phyloP scores from a whole-genome alignment of 352 stramenopile genomes.

The Thalassiosira gravida region DNA sequence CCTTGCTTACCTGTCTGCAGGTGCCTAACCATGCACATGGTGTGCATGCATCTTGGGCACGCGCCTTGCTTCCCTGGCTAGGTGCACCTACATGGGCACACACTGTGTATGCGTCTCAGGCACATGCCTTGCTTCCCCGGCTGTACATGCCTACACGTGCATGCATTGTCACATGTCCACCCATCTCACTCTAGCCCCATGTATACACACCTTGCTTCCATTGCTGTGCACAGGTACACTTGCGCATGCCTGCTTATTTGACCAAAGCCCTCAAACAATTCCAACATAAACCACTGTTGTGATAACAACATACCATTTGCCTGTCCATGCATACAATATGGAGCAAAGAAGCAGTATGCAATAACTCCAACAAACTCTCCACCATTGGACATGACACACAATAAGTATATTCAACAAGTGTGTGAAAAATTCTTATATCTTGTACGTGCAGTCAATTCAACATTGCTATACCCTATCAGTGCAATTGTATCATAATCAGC shows the following conservation, averaged over 20 bases:
- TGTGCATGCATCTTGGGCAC: too few relatives aligned
- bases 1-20: too few relatives aligned
- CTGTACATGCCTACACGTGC: too few relatives aligned
- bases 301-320: constrained; percentile 11
- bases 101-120: too few relatives aligned
- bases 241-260: constrained; percentile 13
- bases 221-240: constrained; percentile 3
- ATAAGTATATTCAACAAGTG: constrained; percentile 1
- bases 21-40: too few relatives aligned
- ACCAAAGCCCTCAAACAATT: constrained; percentile 27
- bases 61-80: too few relatives aligned
- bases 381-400: background rate
- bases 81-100: too few relatives aligned
- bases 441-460: constrained; percentile 1
- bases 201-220: too few relatives aligned
- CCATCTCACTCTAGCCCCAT: too few relatives aligned
- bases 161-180: too few relatives aligned
- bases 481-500: constrained; percentile 4
- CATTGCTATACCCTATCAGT: background rate
- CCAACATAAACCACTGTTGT: background rate
- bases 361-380: background rate
- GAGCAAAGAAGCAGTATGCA: constrained; percentile 22
- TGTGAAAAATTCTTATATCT: background rate
- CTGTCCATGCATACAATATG: constrained; percentile 16
- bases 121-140: too few relatives aligned